Percentiles rank a stretch among this genome's conserved stretches.
These are phyloP conservation scores for Lepraria neglecta DNA, from an alignment of 495 filamentous ascomycete species.

Conservation along the genomic window DNA sequence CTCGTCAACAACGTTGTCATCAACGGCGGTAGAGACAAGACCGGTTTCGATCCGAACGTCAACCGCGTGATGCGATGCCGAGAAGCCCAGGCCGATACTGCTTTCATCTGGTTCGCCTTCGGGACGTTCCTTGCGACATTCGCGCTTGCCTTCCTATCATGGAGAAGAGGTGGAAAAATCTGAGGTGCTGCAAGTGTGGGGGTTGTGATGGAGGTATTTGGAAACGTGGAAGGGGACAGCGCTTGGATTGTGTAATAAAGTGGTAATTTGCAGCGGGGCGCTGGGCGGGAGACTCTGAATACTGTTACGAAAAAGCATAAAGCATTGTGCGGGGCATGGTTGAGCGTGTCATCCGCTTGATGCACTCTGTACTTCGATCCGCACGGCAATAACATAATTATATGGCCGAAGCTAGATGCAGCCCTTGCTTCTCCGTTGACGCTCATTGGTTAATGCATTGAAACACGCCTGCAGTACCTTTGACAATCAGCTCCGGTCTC, in stretches of 20 bases:
- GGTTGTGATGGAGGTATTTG: background rate
- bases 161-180: slow-evolving; percentile 20
- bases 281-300: background rate
- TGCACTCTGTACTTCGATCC: background rate
- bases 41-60: background rate
- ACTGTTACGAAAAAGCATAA: background rate
- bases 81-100: slow-evolving; percentile 59
- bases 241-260: background rate
- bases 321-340: background rate
- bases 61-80: slow-evolving; percentile 53
- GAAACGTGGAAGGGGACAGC: background rate
- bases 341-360: slow-evolving; percentile 3
- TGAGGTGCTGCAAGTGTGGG: background rate
- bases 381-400: background rate
- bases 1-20: slow-evolving; percentile 51
- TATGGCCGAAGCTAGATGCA: too few species aligned
- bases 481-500: too few species aligned
- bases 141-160: slow-evolving; percentile 32
- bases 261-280: background rate
- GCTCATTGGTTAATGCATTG: too few species aligned
- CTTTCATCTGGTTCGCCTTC: slow-evolving; percentile 69
- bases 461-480: too few species aligned
- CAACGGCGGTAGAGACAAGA: slow-evolving; percentile 43
- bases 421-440: too few species aligned
- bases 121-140: slow-evolving; percentile 50